Conservation (phyloP, 345 rosid species). For the Toxicodendron radicans region DNA sequence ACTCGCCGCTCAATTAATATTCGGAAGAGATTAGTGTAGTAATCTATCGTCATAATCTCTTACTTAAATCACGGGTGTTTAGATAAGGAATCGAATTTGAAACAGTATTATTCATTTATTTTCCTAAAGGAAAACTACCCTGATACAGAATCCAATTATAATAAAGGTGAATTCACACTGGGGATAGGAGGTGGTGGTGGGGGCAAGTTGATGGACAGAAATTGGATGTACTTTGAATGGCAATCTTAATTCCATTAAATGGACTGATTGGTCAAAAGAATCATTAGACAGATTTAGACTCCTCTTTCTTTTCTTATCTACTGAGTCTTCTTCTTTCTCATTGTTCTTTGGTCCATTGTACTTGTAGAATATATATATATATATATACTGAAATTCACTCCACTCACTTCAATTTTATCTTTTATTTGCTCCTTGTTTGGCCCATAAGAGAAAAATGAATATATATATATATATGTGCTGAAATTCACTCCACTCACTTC, state of each 20-base stretch:
- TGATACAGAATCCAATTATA: too few relatives aligned
- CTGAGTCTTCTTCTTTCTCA: conserved; percentile 13
- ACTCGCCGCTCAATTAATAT: too few relatives aligned
- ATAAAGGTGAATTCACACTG: too few relatives aligned
- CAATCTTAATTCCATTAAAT: conserved; percentile 29
- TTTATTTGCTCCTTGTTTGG: neutral
- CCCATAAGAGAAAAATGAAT: too few relatives aligned
- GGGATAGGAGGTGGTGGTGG: conserved; percentile 19
- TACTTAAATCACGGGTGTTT: too few relatives aligned
- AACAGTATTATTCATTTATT: too few relatives aligned
- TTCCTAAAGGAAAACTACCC: too few relatives aligned
- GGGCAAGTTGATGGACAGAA: neutral
- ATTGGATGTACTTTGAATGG: conserved; percentile 31
- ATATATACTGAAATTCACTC: conserved; percentile 3
- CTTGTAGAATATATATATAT: conserved; percentile 31
- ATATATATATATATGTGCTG: too few relatives aligned
- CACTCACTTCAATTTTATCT: conserved; percentile 4
- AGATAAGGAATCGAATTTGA: too few relatives aligned
- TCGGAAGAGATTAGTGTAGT: too few relatives aligned
- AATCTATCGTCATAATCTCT: too few relatives aligned
- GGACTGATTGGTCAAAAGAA: conserved; percentile 44
- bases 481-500: conserved; percentile 4
- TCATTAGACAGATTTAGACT: conserved; percentile 52
- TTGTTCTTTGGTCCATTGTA: conserved; percentile 27
- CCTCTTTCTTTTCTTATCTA: conserved; percentile 53